Conservation (phyloP, 2,329 filamentous ascomycete species). For the Colletotrichum viniferum region DNA sequence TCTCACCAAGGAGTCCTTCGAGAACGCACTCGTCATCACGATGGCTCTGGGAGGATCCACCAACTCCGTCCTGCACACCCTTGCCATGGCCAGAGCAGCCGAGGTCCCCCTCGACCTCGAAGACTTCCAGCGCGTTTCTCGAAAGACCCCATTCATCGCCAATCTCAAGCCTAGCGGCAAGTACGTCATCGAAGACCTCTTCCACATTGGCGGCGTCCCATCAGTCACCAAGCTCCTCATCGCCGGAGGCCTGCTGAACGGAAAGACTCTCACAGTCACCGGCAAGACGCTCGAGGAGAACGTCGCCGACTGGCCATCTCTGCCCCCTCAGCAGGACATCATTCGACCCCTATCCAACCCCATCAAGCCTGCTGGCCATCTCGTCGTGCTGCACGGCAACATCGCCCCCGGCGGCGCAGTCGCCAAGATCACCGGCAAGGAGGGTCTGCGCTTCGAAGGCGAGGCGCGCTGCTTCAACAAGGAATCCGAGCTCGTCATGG, state of each 20-base stretch:
- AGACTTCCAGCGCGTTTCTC: slow-evolving; percentile 80
- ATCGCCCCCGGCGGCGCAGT: slow-evolving; percentile 88
- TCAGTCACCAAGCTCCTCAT: slow-evolving; percentile 86
- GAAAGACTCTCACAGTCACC: slow-evolving; percentile 79
- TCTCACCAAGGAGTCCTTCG: slow-evolving; percentile 79
- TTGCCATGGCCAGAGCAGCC: slow-evolving; percentile 89
- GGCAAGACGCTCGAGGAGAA: slow-evolving; percentile 85
- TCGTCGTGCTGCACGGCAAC: slow-evolving; percentile 87
- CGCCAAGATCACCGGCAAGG: slow-evolving; percentile 96
- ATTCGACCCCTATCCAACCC: slow-evolving; percentile 74
- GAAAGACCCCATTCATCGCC: slow-evolving; percentile 85
- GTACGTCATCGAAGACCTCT: slow-evolving; percentile 88
- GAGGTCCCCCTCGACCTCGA: slow-evolving; percentile 78
- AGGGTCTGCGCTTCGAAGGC: slow-evolving; percentile 82
- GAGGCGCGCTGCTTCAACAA: slow-evolving; percentile 86
- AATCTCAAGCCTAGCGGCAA: slow-evolving; percentile 84
- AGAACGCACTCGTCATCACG: slow-evolving; percentile 88
- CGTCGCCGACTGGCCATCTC: slow-evolving; percentile 74
- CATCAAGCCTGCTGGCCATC: slow-evolving; percentile 85
- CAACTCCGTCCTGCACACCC: slow-evolving; percentile 86
- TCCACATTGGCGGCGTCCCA: slow-evolving; percentile 83
- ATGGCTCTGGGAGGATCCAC: slow-evolving; percentile 90
- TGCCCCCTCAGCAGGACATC: slow-evolving; percentile 80
- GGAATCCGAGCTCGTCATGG: slow-evolving; percentile 77
- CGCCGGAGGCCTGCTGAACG: slow-evolving; percentile 76